These are phyloP conservation scores for Apiospora koreana DNA, from an alignment of 2,329 filamentous ascomycete species.

Conservation along the genomic window DNA sequence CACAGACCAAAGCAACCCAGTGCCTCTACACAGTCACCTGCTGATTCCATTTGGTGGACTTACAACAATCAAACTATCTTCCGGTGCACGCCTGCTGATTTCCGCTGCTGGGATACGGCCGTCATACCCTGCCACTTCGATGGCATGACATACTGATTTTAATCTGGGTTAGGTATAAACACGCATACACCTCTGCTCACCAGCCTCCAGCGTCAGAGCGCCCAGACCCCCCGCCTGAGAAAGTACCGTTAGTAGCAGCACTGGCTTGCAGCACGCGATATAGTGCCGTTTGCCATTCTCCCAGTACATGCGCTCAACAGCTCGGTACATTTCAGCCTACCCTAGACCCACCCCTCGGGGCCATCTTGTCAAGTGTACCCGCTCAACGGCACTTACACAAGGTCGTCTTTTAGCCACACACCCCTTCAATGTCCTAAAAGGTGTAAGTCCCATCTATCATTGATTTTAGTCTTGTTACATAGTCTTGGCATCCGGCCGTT, in stretches of 20 bases:
- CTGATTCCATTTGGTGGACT: neutral
- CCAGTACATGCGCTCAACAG: neutral
- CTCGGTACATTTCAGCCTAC: neutral
- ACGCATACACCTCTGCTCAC: neutral
- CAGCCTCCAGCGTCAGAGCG: neutral
- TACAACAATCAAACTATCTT: neutral
- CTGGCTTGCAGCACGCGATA: conserved; percentile 2
- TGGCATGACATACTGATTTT: conserved; percentile 3
- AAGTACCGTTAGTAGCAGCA: conserved; percentile 9
- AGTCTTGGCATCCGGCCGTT: neutral
- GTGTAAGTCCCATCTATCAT: conserved; percentile 3
- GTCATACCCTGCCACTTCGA: neutral
- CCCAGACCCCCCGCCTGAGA: neutral
- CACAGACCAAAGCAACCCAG: neutral
- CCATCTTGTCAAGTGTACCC: neutral
- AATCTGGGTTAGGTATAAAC: conserved; percentile 5
- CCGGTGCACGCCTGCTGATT: neutral
- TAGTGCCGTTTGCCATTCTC: neutral
- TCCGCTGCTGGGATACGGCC: neutral
- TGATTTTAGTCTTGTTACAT: neutral
- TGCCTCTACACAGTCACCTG: neutral
- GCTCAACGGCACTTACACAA: neutral
- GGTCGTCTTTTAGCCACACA: neutral
- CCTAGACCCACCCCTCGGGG: neutral
- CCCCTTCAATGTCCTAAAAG: neutral